A percentile compares a stretch with the other conserved stretches of the same genome.
Evolutionary conservation across 148 eudicot species (phyloP).

Genomic region (Nepenthes gracilis): DNA sequence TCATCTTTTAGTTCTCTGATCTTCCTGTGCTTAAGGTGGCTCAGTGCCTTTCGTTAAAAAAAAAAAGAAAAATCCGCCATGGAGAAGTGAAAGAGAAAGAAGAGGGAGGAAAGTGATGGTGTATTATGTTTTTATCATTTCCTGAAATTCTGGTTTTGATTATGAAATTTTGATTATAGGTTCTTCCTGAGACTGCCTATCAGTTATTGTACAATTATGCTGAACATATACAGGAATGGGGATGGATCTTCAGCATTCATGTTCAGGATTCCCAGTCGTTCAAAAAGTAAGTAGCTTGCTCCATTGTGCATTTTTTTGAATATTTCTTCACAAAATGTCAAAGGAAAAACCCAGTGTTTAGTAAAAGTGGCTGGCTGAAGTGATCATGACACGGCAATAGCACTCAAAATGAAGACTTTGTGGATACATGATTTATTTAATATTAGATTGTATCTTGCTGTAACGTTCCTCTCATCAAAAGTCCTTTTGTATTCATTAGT

Average conservation of each 20-base stretch:
- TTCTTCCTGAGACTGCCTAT: constrained; percentile 73
- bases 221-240: constrained; percentile 69
- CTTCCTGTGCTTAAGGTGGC: background rate
- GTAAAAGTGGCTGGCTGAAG: too few species aligned
- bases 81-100: background rate
- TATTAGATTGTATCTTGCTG: too few species aligned
- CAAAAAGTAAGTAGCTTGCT: constrained; percentile 42
- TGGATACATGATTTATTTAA: too few species aligned
- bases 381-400: too few species aligned
- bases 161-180: constrained; percentile 27
- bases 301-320: background rate
- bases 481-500: background rate
- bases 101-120: background rate
- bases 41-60: background rate
- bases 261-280: constrained; percentile 49
- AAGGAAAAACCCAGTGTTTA: background rate
- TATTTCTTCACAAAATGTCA: background rate
- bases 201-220: constrained; percentile 76
- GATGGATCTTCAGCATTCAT: constrained; percentile 90
- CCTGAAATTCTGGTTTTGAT: background rate
- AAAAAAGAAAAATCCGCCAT: background rate
- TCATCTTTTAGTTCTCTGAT: background rate
- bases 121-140: background rate
- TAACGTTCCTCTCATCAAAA: too few species aligned
- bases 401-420: too few species aligned